Conservation (phyloP, 371 early-diverging fungal species). For the Rhizopus arrhizus region DNA sequence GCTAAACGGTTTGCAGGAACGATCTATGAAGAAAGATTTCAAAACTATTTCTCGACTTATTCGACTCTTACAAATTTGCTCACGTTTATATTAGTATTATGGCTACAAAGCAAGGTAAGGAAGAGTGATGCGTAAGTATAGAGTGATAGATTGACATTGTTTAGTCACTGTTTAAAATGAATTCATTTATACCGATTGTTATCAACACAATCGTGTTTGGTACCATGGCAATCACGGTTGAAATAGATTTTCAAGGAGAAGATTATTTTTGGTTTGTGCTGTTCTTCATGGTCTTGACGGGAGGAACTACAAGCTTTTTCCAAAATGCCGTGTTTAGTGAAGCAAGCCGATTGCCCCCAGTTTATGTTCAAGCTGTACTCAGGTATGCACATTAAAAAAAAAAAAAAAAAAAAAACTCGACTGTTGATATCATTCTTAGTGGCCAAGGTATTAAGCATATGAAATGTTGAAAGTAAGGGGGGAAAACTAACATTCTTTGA, state of each 20-base stretch:
- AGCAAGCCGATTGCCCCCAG: slow-evolving; percentile 70
- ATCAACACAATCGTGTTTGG: slow-evolving; percentile 43
- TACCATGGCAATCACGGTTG: slow-evolving; percentile 37
- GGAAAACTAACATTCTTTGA: not conserved
- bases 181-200: slow-evolving; percentile 33
- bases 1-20: slow-evolving; percentile 62
- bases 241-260: slow-evolving; percentile 27
- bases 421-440: slow-evolving; percentile 24
- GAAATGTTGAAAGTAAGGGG: not conserved
- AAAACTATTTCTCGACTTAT: slow-evolving; percentile 75
- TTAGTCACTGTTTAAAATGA: slow-evolving; percentile 27
- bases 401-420: not conserved
- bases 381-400: slow-evolving; percentile 40
- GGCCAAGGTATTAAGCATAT: slow-evolving; percentile 49
- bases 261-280: slow-evolving; percentile 67
- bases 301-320: slow-evolving; percentile 64
- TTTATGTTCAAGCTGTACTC: slow-evolving; percentile 76
- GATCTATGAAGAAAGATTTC: slow-evolving; percentile 65
- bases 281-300: slow-evolving; percentile 60
- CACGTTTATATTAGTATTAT: slow-evolving; percentile 58
- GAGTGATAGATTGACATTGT: not conserved
- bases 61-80: slow-evolving; percentile 66
- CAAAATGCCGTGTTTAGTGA: slow-evolving; percentile 77
- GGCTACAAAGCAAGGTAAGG: slow-evolving; percentile 64
- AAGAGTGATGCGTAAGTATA: not conserved